Base-by-base conservation (phyloP, 1,139 yeast species). In the Yamadazyma jaroonii region DNA sequence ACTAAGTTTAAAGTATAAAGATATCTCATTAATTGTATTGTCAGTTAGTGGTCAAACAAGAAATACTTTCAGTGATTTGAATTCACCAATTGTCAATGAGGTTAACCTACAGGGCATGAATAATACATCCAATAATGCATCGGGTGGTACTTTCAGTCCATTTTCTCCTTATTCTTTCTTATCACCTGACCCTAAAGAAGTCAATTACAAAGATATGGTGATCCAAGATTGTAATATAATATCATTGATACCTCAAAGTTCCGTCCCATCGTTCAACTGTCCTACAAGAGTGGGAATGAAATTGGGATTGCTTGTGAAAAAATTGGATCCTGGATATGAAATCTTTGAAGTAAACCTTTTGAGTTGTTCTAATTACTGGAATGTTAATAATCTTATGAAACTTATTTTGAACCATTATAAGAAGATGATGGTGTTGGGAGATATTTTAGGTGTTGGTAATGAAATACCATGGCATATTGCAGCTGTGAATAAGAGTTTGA, bases 391-490 rank as follows among this genome's bases (percentile, higher is more conserved):
- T 34, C 62, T 86, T 29, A 69, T 88, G 74, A 77, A 72, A 46
- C 69, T 75, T 9, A 55, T 88, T 2, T 61, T 89, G 46, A 59
- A 62, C 22, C 96, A 89, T 47, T 86, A 81, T 59, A 75, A 86
- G 49, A 77, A 80, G 37, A 56, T 87, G 43, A 79, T 84, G 1
- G 71, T 79, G 2, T 56, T 78, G 51, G 73, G 61, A 43, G 73
- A 63, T 48, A 61, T 64, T 10, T 9, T 32, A 29, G 32, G 32
- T 3, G 34, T 25, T 10, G 23, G 31, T 20, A 56, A 50, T 47
- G 44, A 68, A 12, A 64, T 82, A 2, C 97, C 97, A n/a, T 85
- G 95, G 88, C 96, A 88, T 57, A 72, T 87, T 23, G 65, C 77
- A 23, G 87, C 95, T 0, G 95, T 87, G 6, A 74, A 77, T 24